Evolutionary conservation across 2,329 filamentous ascomycete genomes (phyloP), one percentile per base, ranked within the genome.

Genomic region (Coleophoma crateriformis): DNA sequence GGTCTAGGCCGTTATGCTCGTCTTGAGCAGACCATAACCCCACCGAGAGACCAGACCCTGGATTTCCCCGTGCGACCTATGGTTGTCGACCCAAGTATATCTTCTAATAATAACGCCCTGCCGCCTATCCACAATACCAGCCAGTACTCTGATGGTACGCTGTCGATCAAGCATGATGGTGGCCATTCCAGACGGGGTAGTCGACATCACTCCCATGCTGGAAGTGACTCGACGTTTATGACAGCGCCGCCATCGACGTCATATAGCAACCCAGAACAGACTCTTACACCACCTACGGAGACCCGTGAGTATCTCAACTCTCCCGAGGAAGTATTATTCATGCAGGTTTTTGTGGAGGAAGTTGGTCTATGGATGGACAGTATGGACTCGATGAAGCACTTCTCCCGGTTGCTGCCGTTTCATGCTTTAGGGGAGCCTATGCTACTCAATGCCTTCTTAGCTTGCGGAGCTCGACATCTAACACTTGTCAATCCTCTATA

Each of bases 321-420:
- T 3, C 79, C 84, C 10, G 88, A 95, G 50, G 90, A 96, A 64
- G 79, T 94, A 0, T 71, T 85, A n/a, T 90, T 90, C 63, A 89
- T 96, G 85, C 89, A 95, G 65, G 84, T 90, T 0, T 97, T 95
- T 64, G 85, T 95, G 7, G 87, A 95, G 61, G 87, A 96, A 57
- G 88, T 97, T 2, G 90, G 87, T 1, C 69, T 90, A 3, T 96
- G 92, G 90, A 95, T 97, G 88, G 92, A 96, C 68, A 88, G 84
- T 39, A 83, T 96, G 73, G 89, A 95, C 69, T 78, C 82, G 33
- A 78, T 85, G 56, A 92, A 92, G 69, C 88, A 95, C 72, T 96
- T 96, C 66, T 89, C 88, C 20, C 80, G 87, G 44, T 73, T 89
- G 15, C 74, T 96, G n/a, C 90, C 92, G 0, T 90, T 90, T 60